Evolutionary conservation across 192 early-diverging fungal genomes (phyloP).

Genomic region (Umbelopsis ramanniana): DNA sequence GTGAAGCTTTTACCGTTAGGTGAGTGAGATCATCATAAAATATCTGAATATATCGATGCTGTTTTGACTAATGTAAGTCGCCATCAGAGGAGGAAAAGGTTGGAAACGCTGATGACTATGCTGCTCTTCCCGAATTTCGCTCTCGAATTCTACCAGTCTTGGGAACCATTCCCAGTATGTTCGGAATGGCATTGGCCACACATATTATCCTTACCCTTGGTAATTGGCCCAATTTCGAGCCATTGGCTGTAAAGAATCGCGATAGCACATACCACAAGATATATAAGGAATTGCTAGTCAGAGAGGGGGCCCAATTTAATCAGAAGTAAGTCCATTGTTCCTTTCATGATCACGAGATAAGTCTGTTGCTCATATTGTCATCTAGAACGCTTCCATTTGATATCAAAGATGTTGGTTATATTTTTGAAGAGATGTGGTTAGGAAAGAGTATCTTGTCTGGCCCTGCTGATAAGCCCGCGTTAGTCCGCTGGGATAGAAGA

Average conservation of each 20-base stretch:
- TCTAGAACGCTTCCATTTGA: conserved; percentile 57
- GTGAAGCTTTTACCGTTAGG: conserved; percentile 87
- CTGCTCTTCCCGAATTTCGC: conserved; percentile 92
- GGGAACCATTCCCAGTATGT: conserved; percentile 90
- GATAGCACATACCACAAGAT: conserved; percentile 74
- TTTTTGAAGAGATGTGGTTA: conserved; percentile 90
- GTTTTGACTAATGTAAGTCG: background rate
- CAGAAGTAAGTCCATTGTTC: conserved; percentile 44
- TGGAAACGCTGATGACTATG: conserved; percentile 85
- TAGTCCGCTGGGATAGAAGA: conserved; percentile 78
- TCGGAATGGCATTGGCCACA: conserved; percentile 91
- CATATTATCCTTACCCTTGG: conserved; percentile 77
- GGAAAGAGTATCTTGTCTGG: conserved; percentile 81
- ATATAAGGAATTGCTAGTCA: conserved; percentile 71
- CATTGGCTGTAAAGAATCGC: conserved; percentile 75
- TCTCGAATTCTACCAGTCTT: conserved; percentile 83
- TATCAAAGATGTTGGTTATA: conserved; percentile 78
- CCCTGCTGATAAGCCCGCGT: conserved; percentile 68
- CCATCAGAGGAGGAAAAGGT: conserved; percentile 73
- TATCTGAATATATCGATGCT: background rate
- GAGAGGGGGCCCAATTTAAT: conserved; percentile 45
- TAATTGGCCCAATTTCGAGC: conserved; percentile 58
- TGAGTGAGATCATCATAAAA: conserved; percentile 2
- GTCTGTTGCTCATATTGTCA: background rate
- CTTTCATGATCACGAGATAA: background rate